A percentile compares a stretch with the other conserved stretches of the same genome.
Evolutionary conservation across 2,329 filamentous ascomycete species (phyloP).

Genomic region (Onygena corvina): DNA sequence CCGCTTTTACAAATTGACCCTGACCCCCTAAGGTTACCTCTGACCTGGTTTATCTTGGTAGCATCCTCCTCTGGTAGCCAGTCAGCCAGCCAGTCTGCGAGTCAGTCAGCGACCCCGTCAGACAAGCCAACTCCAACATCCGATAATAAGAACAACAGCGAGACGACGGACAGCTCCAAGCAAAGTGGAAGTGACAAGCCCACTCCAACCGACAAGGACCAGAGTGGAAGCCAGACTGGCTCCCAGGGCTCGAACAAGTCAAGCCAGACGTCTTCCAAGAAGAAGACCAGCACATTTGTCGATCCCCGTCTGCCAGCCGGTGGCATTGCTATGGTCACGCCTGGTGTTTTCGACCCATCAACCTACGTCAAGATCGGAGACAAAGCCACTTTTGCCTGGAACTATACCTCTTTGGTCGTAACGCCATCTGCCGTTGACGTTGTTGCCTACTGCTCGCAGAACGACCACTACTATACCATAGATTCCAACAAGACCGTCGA

Average conservation of each 20-base stretch:
- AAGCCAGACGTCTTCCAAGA: constrained; percentile 18
- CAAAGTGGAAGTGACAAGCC: neutral
- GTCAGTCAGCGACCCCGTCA: neutral
- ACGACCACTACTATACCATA: constrained; percentile 50
- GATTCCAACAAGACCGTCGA: constrained; percentile 46
- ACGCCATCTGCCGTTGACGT: constrained; percentile 50
- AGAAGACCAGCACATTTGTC: constrained; percentile 26
- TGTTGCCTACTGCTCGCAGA: constrained; percentile 48
- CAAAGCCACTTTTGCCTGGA: constrained; percentile 53
- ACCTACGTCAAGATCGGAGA: constrained; percentile 55
- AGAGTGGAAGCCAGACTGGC: constrained; percentile 13
- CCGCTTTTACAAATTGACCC: neutral
- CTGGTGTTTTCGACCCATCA: constrained; percentile 37
- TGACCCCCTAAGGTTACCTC: neutral
- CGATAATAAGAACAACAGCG: constrained; percentile 14
- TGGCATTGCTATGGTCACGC: constrained; percentile 51
- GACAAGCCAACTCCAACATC: constrained; percentile 12
- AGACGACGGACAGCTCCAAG: constrained; percentile 14
- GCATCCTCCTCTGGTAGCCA: neutral
- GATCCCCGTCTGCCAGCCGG: constrained; percentile 45
- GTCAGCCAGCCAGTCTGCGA: too few relatives aligned
- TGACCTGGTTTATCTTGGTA: neutral
- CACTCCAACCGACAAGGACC: constrained; percentile 14
- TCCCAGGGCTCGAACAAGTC: constrained; percentile 14
- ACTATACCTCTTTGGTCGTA: constrained; percentile 52